phyloP scores from a whole-genome alignment of 2,329 filamentous ascomycete species.

The Sporothrix curviconia region DNA sequence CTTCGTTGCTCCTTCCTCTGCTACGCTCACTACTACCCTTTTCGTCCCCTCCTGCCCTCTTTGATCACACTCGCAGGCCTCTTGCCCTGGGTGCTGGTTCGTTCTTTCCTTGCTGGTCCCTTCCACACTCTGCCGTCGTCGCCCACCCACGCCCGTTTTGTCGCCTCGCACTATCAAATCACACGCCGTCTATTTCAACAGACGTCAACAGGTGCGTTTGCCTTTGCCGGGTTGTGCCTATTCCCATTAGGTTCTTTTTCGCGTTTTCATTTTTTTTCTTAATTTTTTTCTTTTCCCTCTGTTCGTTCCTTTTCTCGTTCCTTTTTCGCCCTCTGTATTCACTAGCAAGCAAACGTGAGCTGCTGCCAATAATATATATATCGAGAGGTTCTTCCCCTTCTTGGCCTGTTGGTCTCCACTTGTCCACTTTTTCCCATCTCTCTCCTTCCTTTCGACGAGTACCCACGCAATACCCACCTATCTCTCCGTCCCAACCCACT shows the following conservation, averaged over 20 bases:
- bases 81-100: no score
- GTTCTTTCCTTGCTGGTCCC: background rate
- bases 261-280: background rate
- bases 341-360: background rate
- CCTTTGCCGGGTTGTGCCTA: constrained; percentile 1
- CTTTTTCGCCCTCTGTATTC: constrained; percentile 1
- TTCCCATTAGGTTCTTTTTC: background rate
- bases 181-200: background rate
- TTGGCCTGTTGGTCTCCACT: constrained; percentile 15
- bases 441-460: constrained; percentile 6
- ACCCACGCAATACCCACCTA: constrained; percentile 11
- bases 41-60: background rate
- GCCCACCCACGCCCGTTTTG: constrained; percentile 1
- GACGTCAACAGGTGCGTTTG: background rate
- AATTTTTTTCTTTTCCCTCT: background rate
- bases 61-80: no score
- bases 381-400: constrained; percentile 13
- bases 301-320: constrained; percentile 1
- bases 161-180: constrained; percentile 9
- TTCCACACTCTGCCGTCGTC: background rate
- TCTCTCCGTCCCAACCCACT: constrained; percentile 15
- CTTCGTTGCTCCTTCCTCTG: background rate
- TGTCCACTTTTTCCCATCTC: constrained; percentile 18
- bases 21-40: no score
- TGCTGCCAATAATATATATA: constrained; percentile 13